These are phyloP conservation scores for Blastobotrys capitulatus DNA, from an alignment of 1,139 yeast genomes.

Conservation along the genomic window DNA sequence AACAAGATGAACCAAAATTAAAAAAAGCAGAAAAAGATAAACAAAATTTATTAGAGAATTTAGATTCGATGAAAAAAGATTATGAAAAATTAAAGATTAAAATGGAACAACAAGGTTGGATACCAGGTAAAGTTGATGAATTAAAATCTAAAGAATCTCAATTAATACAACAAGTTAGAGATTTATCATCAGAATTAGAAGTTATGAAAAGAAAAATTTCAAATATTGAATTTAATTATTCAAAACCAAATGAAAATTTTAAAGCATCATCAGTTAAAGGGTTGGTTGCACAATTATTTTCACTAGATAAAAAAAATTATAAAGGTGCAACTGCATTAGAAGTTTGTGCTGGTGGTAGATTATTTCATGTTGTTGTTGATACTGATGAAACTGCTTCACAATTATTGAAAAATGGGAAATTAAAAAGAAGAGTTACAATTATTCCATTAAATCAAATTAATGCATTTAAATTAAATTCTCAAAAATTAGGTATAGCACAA, in stretches of 20 bases:
- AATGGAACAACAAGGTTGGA: constrained; percentile 54
- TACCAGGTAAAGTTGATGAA: constrained; percentile 43
- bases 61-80: constrained; percentile 41
- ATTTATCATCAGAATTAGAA: constrained; percentile 49
- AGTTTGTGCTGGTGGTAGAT: constrained; percentile 88
- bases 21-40: constrained; percentile 52
- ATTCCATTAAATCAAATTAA: constrained; percentile 86
- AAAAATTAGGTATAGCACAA: constrained; percentile 49
- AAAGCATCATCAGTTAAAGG: constrained; percentile 65
- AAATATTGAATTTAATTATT: constrained; percentile 70
- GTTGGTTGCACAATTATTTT: constrained; percentile 80
- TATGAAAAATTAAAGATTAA: constrained; percentile 41
- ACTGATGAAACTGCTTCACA: constrained; percentile 79
- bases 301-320: constrained; percentile 50
- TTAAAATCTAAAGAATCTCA: constrained; percentile 39
- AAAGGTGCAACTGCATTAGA: constrained; percentile 80
- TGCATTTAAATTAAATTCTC: constrained; percentile 39
- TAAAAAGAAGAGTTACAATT: constrained; percentile 80
- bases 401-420: constrained; percentile 69
- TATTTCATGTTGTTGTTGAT: constrained; percentile 89
- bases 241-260: constrained; percentile 59
- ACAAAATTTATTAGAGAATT: constrained; percentile 38
- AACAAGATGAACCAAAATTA: constrained; percentile 48
- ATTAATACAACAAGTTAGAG: constrained; percentile 35
- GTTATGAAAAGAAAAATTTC: constrained; percentile 59